Evolutionary conservation across 371 early-diverging fungal species (phyloP).

Genomic region (Syncephalastrum sp.): DNA sequence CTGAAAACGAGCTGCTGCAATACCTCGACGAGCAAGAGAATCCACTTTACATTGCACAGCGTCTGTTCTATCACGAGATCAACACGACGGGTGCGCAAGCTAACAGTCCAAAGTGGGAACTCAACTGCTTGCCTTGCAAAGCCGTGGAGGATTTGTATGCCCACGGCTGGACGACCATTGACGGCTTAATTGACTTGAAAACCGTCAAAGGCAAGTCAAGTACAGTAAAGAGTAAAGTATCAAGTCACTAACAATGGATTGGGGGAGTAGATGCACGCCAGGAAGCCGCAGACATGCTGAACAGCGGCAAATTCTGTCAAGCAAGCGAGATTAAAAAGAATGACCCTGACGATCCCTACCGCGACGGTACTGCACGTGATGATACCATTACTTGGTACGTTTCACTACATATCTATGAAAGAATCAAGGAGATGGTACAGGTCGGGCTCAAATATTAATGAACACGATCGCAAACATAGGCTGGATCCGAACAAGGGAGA

Average conservation of each 20-base stretch:
- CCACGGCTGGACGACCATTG: conserved; percentile 53
- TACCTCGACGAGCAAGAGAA: conserved; percentile 53
- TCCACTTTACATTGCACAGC: conserved; percentile 44
- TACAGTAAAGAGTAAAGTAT: too few relatives aligned
- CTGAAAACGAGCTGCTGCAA: conserved; percentile 51
- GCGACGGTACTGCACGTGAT: conserved; percentile 60
- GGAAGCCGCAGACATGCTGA: conserved; percentile 27
- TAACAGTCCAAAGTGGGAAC: conserved; percentile 18
- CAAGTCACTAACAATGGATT: too few relatives aligned
- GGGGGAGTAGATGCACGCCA: conserved; percentile 24
- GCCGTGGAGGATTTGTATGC: conserved; percentile 50
- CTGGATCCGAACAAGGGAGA: conserved; percentile 18
- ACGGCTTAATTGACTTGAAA: conserved; percentile 44
- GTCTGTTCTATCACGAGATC: conserved; percentile 49
- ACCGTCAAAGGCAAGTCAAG: conserved; percentile 28
- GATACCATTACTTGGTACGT: conserved; percentile 58
- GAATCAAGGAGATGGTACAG: not conserved
- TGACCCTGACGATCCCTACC: conserved; percentile 55
- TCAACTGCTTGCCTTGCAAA: conserved; percentile 26
- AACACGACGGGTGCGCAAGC: conserved; percentile 37
- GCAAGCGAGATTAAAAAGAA: conserved; percentile 26
- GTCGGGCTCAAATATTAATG: not conserved
- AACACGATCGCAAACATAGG: conserved; percentile 15
- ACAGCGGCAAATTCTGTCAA: conserved; percentile 25
- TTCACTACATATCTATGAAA: too few relatives aligned